phyloP scores from a whole-genome alignment of 2,329 filamentous ascomycete species.

The Phialocephala subalpina region DNA sequence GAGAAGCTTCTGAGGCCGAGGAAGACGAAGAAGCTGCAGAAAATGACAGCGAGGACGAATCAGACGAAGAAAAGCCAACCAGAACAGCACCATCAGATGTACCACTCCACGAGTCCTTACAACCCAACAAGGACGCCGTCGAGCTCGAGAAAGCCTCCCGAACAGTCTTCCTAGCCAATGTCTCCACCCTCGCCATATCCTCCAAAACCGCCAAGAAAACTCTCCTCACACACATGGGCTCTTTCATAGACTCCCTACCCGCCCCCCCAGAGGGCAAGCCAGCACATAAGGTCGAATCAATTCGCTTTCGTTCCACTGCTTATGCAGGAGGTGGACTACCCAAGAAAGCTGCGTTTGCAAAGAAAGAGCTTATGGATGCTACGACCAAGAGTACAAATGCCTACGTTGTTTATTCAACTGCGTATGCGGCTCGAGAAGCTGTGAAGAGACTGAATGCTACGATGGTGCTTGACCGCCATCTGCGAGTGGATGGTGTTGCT shows the following conservation, averaged over 20 bases:
- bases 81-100: conserved; percentile 52
- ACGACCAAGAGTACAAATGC: conserved; percentile 95
- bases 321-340: conserved; percentile 81
- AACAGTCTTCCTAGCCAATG: conserved; percentile 93
- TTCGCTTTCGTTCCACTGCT: conserved; percentile 93
- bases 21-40: conserved; percentile 39
- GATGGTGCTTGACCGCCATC: conserved; percentile 83
- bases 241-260: conserved; percentile 68
- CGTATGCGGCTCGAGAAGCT: conserved; percentile 78
- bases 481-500: conserved; percentile 89
- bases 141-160: conserved; percentile 87
- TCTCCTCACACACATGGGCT: conserved; percentile 79
- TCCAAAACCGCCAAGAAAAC: conserved; percentile 83
- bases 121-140: conserved; percentile 58
- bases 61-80: conserved; percentile 43
- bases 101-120: conserved; percentile 62
- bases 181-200: conserved; percentile 82
- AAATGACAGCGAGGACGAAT: conserved; percentile 39
- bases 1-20: conserved; percentile 45
- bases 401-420: conserved; percentile 86
- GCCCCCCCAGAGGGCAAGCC: conserved; percentile 53
- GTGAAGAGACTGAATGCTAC: conserved; percentile 83
- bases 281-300: conserved; percentile 81
- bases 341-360: conserved; percentile 94
- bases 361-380: conserved; percentile 86